Conservation (phyloP, 352 stramenopile species). For the Pythium folliculosum region DNA sequence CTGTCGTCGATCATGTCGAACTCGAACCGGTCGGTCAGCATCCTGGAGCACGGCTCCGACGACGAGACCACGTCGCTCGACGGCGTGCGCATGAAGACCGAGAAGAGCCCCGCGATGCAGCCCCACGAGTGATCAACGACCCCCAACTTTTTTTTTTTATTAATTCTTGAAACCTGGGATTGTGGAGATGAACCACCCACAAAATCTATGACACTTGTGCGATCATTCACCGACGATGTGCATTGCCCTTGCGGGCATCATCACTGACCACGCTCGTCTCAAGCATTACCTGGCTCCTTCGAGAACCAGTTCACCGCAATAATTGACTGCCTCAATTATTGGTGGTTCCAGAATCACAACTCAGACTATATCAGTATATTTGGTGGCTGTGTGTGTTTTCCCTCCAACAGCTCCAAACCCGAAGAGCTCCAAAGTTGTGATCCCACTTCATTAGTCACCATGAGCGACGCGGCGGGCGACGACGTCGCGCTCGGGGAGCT, state of each 20-base stretch:
- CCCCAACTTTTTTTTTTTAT: not conserved
- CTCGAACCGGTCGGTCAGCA: constrained; percentile 29
- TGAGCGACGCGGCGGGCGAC: constrained; percentile 7
- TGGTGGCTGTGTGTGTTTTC: too few species aligned
- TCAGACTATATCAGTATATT: too few species aligned
- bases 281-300: too few species aligned
- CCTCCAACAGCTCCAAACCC: not conserved
- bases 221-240: not conserved
- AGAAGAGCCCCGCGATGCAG: constrained; percentile 13
- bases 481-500: constrained; percentile 70
- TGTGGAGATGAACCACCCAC: constrained; percentile 17
- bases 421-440: too few species aligned
- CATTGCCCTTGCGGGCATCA: too few species aligned
- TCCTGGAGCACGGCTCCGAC: constrained; percentile 25
- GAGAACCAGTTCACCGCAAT: not conserved
- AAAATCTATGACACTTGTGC: not conserved
- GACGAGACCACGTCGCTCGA: constrained; percentile 28
- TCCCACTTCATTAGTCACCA: too few species aligned
- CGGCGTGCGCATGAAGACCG: constrained; percentile 5
- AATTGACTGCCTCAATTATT: not conserved
- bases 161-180: not conserved
- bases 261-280: too few species aligned
- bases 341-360: not conserved
- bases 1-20: constrained; percentile 30
- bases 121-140: not conserved